Base-by-base conservation (phyloP, 2,329 filamentous ascomycete genomes). In the Ascochyta rabiei region DNA sequence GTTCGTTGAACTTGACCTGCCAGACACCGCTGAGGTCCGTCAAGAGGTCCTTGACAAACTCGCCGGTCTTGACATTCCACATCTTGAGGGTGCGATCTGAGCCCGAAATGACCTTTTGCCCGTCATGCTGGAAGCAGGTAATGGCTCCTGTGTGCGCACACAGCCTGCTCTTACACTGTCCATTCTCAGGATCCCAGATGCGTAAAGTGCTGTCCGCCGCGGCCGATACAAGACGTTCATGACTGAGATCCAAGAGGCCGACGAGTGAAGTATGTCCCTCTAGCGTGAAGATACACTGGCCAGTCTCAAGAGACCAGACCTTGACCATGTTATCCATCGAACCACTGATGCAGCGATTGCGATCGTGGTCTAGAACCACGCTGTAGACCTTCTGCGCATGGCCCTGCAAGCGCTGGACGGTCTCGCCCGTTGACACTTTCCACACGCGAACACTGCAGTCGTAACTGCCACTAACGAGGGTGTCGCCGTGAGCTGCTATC, bases 271-370 rank as follows among this genome's bases (percentile, higher is more conserved):
- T 89, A 71, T 99, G 95, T 0, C 95, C 95, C 75, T 98, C 93
- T 0, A 99, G 84, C 1, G 91, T 97, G 75, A 93, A 89, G 10
- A 98, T 80, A 63, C 92, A 90, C 0, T 88, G 80, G 0, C 95
- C 95, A 2, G 90, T 95, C 26, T 91, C 87, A 13, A 99, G 82
- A 56, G 93, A 95, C 95, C 95, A 99, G 12, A 99, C 93, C 77
- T 97, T 98, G 71, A 99, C 95, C 61, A 93, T 84, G 59, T 95
- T 96, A 74, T 99, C 95, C 95, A 99, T 99, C 6, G 93, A 96
- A 12, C 95, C 95, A 60, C 93, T 97, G 60, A 99, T 98, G 76
- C 95, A 99, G 35, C 93, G 89, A 69, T 96, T 96, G 55, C 95
- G 89, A 66, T 89, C 87, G 63, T 92, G 89, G 69, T 99, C 95